phyloP scores from a whole-genome alignment of 1,284 basidiomycete species.

The Apiotrichum porosum region DNA sequence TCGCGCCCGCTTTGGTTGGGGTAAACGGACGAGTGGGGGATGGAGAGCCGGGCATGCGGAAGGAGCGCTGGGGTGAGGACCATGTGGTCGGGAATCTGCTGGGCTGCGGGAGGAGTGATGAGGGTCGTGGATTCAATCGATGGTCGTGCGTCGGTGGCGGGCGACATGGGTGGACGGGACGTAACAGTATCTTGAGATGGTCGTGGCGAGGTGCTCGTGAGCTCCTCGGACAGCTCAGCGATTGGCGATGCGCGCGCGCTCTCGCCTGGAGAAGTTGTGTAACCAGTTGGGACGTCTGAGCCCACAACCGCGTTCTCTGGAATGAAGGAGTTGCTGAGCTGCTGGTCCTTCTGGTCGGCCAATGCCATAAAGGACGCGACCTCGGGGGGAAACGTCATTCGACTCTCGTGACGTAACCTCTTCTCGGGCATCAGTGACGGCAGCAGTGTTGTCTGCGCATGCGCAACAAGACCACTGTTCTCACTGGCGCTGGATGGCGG shows the following conservation, averaged over 20 bases:
- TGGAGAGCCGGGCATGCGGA: slow-evolving; percentile 39
- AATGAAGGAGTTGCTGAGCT: not conserved
- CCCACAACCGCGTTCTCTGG: not conserved
- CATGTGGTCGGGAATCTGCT: slow-evolving; percentile 16
- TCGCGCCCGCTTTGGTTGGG: slow-evolving; percentile 44
- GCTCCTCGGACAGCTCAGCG: slow-evolving; percentile 11
- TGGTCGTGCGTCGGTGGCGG: slow-evolving; percentile 2
- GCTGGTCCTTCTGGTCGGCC: slow-evolving; percentile 30
- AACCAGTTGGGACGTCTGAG: not conserved
- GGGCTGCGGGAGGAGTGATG: not conserved
- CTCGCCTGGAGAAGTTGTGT: slow-evolving; percentile 9
- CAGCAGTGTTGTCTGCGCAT: slow-evolving; percentile 19
- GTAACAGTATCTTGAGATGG: slow-evolving; percentile 25
- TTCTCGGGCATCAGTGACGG: slow-evolving; percentile 38
- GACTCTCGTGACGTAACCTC: slow-evolving; percentile 33
- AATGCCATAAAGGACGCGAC: slow-evolving; percentile 41
- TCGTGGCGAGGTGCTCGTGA: slow-evolving; percentile 5
- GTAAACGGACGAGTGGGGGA: slow-evolving; percentile 43
- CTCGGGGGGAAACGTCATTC: slow-evolving; percentile 42
- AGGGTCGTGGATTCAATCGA: slow-evolving; percentile 10
- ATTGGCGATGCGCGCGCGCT: slow-evolving; percentile 15
- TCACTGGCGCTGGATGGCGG: not conserved
- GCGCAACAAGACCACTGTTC: not conserved
- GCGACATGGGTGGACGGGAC: slow-evolving; percentile 8
- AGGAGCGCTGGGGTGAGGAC: slow-evolving; percentile 34